phyloP scores from a whole-genome alignment of 2,329 filamentous ascomycete genomes.

The Colletotrichum sp. region DNA sequence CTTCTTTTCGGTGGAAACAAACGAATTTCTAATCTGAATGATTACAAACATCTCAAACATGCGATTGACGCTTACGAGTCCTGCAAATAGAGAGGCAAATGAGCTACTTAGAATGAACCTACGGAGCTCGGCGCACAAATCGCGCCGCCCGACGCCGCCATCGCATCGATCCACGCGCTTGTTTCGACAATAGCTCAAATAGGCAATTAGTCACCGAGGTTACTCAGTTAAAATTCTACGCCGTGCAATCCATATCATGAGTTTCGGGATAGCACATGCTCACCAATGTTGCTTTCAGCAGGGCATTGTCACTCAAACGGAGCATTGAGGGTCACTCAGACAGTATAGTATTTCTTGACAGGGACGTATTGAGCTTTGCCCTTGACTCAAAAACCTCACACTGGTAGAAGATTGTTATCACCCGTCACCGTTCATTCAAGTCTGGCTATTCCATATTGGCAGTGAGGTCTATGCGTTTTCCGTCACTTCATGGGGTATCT shows the following conservation, averaged over 20 bases:
- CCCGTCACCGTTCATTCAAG: not conserved
- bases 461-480: not conserved
- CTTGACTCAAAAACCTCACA: not conserved
- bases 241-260: not conserved
- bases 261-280: not conserved
- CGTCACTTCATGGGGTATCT: not conserved
- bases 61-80: not conserved
- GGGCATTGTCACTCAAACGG: not conserved
- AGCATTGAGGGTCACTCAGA: rapidly evolving
- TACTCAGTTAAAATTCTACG: not conserved
- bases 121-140: not conserved
- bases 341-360: not conserved
- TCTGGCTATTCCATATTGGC: not conserved
- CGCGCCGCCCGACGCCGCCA: not conserved
- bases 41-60: not conserved
- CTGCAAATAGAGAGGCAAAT: not conserved
- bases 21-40: not conserved
- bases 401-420: not conserved
- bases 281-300: not conserved
- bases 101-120: not conserved
- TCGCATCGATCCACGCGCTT: not conserved
- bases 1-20: not conserved
- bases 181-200: not conserved
- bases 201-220: not conserved
- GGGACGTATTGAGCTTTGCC: not conserved